These are phyloP conservation scores for Aleurites moluccanus DNA, from an alignment of 441 rosid genomes.

Conservation along the genomic window DNA sequence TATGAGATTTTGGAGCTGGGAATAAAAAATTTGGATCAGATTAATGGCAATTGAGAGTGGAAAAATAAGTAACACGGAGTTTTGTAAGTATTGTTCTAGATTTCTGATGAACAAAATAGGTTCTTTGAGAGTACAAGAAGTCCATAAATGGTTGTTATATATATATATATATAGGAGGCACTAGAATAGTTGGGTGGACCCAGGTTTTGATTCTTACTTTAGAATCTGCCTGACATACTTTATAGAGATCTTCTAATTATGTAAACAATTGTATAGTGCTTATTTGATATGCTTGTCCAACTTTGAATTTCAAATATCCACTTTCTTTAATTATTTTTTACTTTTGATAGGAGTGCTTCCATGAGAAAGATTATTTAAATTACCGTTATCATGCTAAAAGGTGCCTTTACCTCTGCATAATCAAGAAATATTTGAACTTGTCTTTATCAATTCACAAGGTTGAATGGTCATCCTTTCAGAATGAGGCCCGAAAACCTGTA, in stretches of 20 bases:
- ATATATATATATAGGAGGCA: too few species aligned
- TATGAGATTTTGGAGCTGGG: too few species aligned
- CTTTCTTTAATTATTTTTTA: neutral
- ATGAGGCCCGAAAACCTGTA: slow-evolving; percentile 86
- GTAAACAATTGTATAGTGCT: neutral
- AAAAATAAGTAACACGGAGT: neutral
- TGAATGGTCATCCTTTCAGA: slow-evolving; percentile 80
- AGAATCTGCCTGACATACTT: neutral
- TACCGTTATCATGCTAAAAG: slow-evolving; percentile 90
- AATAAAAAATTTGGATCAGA: too few species aligned
- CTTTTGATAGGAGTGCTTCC: slow-evolving; percentile 70
- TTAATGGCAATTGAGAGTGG: neutral
- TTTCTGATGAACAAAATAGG: neutral
- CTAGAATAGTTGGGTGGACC: neutral
- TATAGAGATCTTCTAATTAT: neutral
- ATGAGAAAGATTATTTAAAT: slow-evolving; percentile 79
- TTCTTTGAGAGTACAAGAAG: neutral
- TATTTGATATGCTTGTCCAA: neutral
- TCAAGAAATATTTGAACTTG: slow-evolving; percentile 60
- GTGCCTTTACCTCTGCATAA: slow-evolving; percentile 70
- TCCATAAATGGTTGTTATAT: neutral
- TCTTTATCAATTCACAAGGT: slow-evolving; percentile 53
- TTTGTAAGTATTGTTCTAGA: neutral
- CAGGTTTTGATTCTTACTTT: neutral
- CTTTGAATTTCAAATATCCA: neutral